Base-by-base conservation (phyloP, 176 grass and related monocot species). In the Zoysia pacifica region DNA sequence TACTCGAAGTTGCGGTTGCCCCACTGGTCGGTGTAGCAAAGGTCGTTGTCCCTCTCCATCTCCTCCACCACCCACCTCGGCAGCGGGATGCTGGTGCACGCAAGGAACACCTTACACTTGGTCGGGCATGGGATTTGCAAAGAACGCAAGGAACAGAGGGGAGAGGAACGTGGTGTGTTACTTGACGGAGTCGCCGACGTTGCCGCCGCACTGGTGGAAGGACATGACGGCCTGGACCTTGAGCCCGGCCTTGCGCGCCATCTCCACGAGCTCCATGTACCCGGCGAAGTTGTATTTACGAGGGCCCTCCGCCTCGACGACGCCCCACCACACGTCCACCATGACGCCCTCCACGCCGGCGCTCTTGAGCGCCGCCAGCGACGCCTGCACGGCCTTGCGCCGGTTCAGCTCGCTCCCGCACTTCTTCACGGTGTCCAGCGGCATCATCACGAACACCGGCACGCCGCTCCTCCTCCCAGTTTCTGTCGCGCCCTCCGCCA, bases 141-240 rank as follows among this genome's bases (percentile, higher is more conserved):
- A 5, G 11, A 54, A 72, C n/a, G 15, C 13, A 15, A 14, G 10
- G 56, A 14, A 48, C 59, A 18, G n/a, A 6, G 59, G 9, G 28
- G 28, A 28, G 28, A 28, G 28, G 28, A 28, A 16, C 1, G 46
- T 41, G 14, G 1, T 20, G n/a, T n/a, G 3, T 41, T 41, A 47
- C 85, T 48, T 76, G 76, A 93, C 91, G 67, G 87, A 91, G 82
- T 97, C 94, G 19, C 94, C 94, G 45, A 94, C 91, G 83, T 97
- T 97, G 74, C 94, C 91, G 55, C 91, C 91, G 77, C 89, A 97
- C 90, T 92, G 87, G 83, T 97, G 94, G 77, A 97, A 97, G 1
- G 94, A 97, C 94, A 97, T 97, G 69, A 97, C 94, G 41, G 91
- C 91, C 88, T 97, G 91, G 51, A 97, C 94, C 86, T 89, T 97